Evolutionary conservation across 306 rosid species (phyloP).

Genomic region (Ormosia emarginata): DNA sequence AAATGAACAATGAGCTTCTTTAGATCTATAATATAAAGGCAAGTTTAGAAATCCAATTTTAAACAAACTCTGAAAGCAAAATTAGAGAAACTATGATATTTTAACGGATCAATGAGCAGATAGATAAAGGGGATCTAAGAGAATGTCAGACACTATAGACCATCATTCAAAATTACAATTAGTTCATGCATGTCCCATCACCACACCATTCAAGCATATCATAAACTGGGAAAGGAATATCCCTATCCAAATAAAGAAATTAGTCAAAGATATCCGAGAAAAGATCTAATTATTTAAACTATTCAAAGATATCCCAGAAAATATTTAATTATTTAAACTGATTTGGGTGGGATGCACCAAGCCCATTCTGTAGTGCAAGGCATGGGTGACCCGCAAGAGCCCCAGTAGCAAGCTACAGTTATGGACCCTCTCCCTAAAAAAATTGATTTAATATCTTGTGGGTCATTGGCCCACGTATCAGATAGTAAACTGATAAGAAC

Average conservation of each 20-base stretch:
- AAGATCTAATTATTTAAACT: too few relatives aligned
- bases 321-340: too few relatives aligned
- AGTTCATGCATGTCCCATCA: not conserved
- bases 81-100: conserved; percentile 1
- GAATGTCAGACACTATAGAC: not conserved
- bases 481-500: too few relatives aligned
- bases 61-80: not conserved
- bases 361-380: not conserved
- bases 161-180: not conserved
- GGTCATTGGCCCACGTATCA: not conserved
- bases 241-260: too few relatives aligned
- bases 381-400: not conserved
- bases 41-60: too few relatives aligned
- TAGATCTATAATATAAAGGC: not conserved
- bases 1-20: not conserved
- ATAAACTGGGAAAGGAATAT: too few relatives aligned
- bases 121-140: not conserved
- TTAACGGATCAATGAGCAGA: not conserved
- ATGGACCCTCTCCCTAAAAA: not conserved
- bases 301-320: too few relatives aligned
- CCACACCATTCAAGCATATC: not conserved
- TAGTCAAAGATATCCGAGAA: too few relatives aligned
- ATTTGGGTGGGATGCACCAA: not conserved
- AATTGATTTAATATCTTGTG: not conserved
- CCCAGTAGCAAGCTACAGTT: not conserved